A percentile compares a stretch with the other conserved stretches of the same genome.
Conservation (phyloP, 495 filamentous ascomycete species). For the Poronia punctata region DNA sequence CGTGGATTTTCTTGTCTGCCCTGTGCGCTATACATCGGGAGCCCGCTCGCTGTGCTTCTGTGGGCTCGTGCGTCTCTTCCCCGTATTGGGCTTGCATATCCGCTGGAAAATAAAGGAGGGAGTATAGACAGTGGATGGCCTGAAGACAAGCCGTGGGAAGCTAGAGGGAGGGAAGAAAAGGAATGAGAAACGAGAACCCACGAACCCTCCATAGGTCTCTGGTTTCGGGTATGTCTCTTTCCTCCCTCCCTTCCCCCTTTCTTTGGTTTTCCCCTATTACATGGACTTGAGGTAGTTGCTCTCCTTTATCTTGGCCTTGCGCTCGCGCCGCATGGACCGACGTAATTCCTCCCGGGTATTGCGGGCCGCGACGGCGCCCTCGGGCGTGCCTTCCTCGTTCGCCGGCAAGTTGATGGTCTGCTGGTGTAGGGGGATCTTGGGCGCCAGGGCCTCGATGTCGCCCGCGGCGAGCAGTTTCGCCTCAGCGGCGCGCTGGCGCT, state of each 20-base stretch:
- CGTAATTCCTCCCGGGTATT: constrained; percentile 58
- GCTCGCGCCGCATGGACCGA: constrained; percentile 61
- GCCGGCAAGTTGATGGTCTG: constrained; percentile 77
- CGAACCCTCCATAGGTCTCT: too few species aligned
- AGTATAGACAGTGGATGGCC: too few species aligned
- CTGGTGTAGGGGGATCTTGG: constrained; percentile 73
- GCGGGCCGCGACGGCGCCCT: constrained; percentile 50
- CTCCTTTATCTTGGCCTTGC: constrained; percentile 81
- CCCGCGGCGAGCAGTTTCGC: constrained; percentile 57
- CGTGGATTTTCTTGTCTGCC: too few species aligned
- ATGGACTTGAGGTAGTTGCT: constrained; percentile 85
- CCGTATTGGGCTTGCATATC: too few species aligned
- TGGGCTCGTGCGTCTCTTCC: too few species aligned
- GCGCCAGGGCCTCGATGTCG: constrained; percentile 55
- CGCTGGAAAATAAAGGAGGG: too few species aligned
- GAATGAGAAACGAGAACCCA: too few species aligned
- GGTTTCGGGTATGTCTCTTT: neutral
- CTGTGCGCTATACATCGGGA: too few species aligned
- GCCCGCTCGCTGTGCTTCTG: too few species aligned
- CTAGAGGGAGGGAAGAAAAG: too few species aligned
- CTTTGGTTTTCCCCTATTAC: too few species aligned
- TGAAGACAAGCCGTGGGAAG: too few species aligned
- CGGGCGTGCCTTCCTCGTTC: constrained; percentile 49
- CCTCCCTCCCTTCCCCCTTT: neutral
- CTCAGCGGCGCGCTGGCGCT: constrained; percentile 55